These are phyloP conservation scores for Candida maltosa DNA, from an alignment of 805 yeast species.

Conservation along the genomic window DNA sequence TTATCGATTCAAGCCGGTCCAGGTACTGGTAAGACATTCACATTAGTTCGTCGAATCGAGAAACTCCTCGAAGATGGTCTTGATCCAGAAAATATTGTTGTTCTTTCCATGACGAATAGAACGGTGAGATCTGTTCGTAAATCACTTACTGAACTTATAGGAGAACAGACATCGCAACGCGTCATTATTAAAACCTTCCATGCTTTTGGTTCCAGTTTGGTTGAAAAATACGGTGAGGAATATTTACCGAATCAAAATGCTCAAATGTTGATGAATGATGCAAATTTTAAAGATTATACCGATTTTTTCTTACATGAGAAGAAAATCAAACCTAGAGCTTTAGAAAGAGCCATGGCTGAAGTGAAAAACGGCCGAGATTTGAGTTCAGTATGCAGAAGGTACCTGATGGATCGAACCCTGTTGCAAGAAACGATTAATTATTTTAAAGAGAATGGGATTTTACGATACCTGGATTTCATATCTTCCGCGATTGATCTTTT, in stretches of 20 bases:
- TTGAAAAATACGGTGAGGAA: slow-evolving; percentile 35
- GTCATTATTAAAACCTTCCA: slow-evolving; percentile 60
- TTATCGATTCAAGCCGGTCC: slow-evolving; percentile 65
- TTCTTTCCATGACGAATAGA: slow-evolving; percentile 66
- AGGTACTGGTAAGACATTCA: slow-evolving; percentile 70
- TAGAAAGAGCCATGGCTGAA: slow-evolving; percentile 21
- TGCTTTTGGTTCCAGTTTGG: slow-evolving; percentile 46
- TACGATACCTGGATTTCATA: slow-evolving; percentile 34
- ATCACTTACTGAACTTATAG: slow-evolving; percentile 29
- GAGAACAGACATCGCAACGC: slow-evolving; percentile 23
- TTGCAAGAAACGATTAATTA: slow-evolving; percentile 23
- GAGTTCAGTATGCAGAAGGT: slow-evolving; percentile 20
- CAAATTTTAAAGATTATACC: slow-evolving; percentile 44
- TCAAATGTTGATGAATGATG: slow-evolving; percentile 47
- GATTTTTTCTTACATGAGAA: slow-evolving; percentile 33
- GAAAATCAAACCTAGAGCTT: slow-evolving; percentile 15
- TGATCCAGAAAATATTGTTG: slow-evolving; percentile 53
- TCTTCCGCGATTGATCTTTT: slow-evolving; percentile 27
- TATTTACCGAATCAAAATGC: slow-evolving; percentile 17
- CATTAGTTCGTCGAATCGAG: slow-evolving; percentile 53
- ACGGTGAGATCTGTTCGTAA: slow-evolving; percentile 51
- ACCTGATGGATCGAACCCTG: slow-evolving; percentile 23
- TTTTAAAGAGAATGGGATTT: slow-evolving; percentile 29
- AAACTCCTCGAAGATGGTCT: slow-evolving; percentile 38
- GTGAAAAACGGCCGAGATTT: slow-evolving; percentile 21